phyloP scores from a whole-genome alignment of 2,329 filamentous ascomycete genomes.

The Fusarium musae region DNA sequence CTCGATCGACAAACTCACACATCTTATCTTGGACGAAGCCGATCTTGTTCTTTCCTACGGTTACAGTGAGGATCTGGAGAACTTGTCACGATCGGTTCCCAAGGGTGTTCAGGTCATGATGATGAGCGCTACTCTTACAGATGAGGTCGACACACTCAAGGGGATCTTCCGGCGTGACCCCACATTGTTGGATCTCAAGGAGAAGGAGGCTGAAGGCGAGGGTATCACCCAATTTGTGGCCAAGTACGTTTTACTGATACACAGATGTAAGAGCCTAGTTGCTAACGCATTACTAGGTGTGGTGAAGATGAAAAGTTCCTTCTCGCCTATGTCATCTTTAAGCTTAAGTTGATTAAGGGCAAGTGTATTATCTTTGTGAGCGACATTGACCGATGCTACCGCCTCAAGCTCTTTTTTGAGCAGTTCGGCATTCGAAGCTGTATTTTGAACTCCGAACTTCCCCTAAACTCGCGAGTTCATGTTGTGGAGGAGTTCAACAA shows the following conservation, averaged over 20 bases:
- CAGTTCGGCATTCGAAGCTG: conserved; percentile 96
- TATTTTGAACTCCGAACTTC: conserved; percentile 92
- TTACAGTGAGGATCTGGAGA: conserved; percentile 89
- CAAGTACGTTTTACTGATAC: conserved; percentile 60
- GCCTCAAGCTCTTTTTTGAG: conserved; percentile 93
- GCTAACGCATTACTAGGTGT: conserved; percentile 62
- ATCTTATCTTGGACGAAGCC: conserved; percentile 92
- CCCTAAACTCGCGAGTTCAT: conserved; percentile 91
- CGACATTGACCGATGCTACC: conserved; percentile 88
- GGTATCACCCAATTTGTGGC: conserved; percentile 89
- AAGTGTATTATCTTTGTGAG: conserved; percentile 81
- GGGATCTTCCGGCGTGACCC: conserved; percentile 86
- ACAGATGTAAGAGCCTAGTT: background rate
- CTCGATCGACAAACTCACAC: conserved; percentile 75
- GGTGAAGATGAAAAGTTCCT: conserved; percentile 98
- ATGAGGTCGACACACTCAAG: conserved; percentile 87
- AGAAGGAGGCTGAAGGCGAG: conserved; percentile 79
- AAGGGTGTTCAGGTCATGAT: conserved; percentile 89
- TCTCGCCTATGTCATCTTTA: conserved; percentile 92
- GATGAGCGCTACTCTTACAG: conserved; percentile 92
- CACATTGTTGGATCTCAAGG: conserved; percentile 82
- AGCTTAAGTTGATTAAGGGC: conserved; percentile 91
- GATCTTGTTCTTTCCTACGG: conserved; percentile 94
- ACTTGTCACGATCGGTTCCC: conserved; percentile 80
- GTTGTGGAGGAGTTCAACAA: conserved; percentile 98